phyloP scores from a whole-genome alignment of 352 stramenopile genomes.

The Pilasporangium apinafurcum region DNA sequence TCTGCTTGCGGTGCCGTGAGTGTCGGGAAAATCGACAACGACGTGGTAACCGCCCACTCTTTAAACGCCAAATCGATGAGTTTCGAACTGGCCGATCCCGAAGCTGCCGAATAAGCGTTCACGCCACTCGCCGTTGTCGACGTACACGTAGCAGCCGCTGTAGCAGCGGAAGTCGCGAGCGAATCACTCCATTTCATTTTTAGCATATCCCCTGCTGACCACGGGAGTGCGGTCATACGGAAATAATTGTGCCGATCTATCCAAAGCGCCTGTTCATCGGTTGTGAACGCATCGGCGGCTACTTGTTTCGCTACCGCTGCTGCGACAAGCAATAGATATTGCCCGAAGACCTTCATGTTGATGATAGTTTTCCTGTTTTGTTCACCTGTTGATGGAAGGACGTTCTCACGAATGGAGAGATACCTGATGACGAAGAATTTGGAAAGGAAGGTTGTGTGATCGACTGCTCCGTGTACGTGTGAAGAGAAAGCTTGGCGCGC shows the following conservation, averaged over 20 bases:
- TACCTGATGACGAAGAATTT: too few relatives aligned
- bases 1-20: slow-evolving; percentile 29
- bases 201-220: slow-evolving; percentile 56
- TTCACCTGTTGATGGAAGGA: too few relatives aligned
- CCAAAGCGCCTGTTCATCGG: slow-evolving; percentile 50
- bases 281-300: slow-evolving; percentile 10
- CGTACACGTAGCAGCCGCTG: slow-evolving; percentile 30
- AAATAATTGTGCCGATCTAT: slow-evolving; percentile 79
- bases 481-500: too few relatives aligned
- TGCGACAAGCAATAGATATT: too few relatives aligned
- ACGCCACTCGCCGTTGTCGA: slow-evolving; percentile 23
- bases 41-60: slow-evolving; percentile 52
- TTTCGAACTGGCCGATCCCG: slow-evolving; percentile 9
- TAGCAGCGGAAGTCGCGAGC: slow-evolving; percentile 28
- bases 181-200: slow-evolving; percentile 52
- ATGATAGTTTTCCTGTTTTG: too few relatives aligned
- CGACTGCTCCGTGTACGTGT: too few relatives aligned
- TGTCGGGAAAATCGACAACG: slow-evolving; percentile 32
- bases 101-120: slow-evolving; percentile 38
- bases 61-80: slow-evolving; percentile 50
- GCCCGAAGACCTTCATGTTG: too few relatives aligned
- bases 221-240: slow-evolving; percentile 62
- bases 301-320: too few relatives aligned
- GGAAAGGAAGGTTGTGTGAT: too few relatives aligned
- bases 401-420: too few relatives aligned